A percentile compares a stretch with the other conserved stretches of the same genome.
Evolutionary conservation across 306 rosid genomes (phyloP).

Genomic region (Fragaria vesca): DNA sequence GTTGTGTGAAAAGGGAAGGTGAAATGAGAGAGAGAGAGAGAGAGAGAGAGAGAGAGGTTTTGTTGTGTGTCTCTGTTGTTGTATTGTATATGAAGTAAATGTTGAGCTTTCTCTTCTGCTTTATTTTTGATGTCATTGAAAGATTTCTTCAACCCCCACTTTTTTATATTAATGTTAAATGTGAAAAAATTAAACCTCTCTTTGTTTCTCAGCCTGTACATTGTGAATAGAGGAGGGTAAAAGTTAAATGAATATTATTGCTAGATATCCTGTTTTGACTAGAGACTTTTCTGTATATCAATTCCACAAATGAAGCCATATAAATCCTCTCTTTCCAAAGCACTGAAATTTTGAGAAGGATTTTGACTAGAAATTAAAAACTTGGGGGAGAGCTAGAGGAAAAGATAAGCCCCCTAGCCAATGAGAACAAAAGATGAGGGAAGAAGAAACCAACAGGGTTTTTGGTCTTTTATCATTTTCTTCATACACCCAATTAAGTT

Average conservation of each 20-base stretch:
- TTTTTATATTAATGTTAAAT: constrained; percentile 3
- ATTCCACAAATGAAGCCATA: constrained; percentile 31
- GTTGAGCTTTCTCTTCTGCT: constrained; percentile 44
- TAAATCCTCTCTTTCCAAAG: constrained; percentile 15
- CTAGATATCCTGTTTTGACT: constrained; percentile 57
- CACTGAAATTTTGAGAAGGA: constrained; percentile 14
- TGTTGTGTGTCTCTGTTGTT: constrained; percentile 51
- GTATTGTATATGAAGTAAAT: constrained; percentile 72
- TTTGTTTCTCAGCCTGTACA: constrained; percentile 18
- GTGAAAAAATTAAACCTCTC: neutral
- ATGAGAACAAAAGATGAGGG: constrained; percentile 8
- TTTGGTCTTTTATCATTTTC: constrained; percentile 39
- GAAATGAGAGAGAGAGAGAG: constrained; percentile 48
- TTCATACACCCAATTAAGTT: neutral
- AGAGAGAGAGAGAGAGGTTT: constrained; percentile 41
- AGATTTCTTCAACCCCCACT: constrained; percentile 26
- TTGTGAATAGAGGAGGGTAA: constrained; percentile 23
- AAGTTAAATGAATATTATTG: constrained; percentile 48
- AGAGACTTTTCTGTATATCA: constrained; percentile 47
- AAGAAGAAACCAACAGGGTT: constrained; percentile 41
- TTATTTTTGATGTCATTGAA: constrained; percentile 34
- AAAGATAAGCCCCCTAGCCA: constrained; percentile 36
- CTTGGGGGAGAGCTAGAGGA: neutral
- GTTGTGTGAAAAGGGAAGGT: constrained; percentile 60
- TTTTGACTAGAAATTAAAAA: constrained; percentile 21